Evolutionary conservation across 495 filamentous ascomycete species (phyloP).

Genomic region (Tetracladium setigerum): DNA sequence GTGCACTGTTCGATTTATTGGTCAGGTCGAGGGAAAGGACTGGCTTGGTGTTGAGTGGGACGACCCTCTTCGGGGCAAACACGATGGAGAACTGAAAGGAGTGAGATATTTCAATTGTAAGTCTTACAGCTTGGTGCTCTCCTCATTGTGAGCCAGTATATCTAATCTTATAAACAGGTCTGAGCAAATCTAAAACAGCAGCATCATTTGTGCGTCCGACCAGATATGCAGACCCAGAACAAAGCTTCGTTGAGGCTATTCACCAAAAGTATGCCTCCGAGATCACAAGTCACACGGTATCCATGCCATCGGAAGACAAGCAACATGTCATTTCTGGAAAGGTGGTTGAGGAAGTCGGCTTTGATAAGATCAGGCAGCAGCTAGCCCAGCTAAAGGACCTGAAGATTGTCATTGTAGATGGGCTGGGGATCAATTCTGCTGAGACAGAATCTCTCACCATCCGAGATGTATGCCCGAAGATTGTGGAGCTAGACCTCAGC

Average conservation of each 20-base stretch:
- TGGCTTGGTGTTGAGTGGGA: conserved; percentile 99
- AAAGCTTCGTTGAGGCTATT: conserved; percentile 72
- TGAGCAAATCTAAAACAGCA: conserved; percentile 55
- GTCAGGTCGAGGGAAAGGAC: conserved; percentile 63
- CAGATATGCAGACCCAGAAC: conserved; percentile 55
- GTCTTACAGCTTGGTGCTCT: conserved; percentile 7
- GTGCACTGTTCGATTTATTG: conserved; percentile 82
- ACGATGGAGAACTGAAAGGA: conserved; percentile 75
- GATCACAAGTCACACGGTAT: conserved; percentile 20
- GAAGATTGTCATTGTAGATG: conserved; percentile 75
- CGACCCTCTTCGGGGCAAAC: conserved; percentile 75
- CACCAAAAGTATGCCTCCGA: conserved; percentile 73
- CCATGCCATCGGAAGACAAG: conserved; percentile 3
- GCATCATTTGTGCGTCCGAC: conserved; percentile 83
- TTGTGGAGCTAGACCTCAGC: conserved; percentile 79
- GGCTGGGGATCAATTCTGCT: conserved; percentile 48
- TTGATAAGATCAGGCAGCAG: conserved; percentile 81
- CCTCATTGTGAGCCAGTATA: background rate
- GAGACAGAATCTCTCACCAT: conserved; percentile 31
- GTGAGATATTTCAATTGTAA: conserved; percentile 79
- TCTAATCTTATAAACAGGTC: conserved; percentile 38
- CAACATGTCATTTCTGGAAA: conserved; percentile 73
- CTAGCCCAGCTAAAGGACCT: conserved; percentile 71
- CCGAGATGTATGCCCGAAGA: conserved; percentile 47
- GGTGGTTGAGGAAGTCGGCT: conserved; percentile 89